Conservation (phyloP, 2,329 filamentous ascomycete species). For the Hypoxylon sp. region DNA sequence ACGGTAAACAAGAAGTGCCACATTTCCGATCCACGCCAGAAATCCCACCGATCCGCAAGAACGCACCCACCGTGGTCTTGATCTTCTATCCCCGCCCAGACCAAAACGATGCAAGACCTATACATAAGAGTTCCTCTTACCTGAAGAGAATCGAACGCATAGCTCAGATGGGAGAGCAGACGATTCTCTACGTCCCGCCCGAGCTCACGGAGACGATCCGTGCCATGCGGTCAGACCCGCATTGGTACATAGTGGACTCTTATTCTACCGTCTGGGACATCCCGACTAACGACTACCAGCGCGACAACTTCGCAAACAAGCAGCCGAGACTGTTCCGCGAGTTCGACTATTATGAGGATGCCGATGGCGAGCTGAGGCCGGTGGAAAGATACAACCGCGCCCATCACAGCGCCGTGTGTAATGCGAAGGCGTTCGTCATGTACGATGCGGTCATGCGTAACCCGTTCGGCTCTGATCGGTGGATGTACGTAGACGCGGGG, state of each 20-base stretch:
- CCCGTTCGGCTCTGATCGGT: slow-evolving; percentile 29
- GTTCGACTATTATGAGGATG: slow-evolving; percentile 28
- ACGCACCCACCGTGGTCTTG: slow-evolving; percentile 31
- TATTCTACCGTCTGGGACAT: slow-evolving; percentile 34
- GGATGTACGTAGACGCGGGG: slow-evolving; percentile 36
- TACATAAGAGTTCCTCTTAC: slow-evolving; percentile 30
- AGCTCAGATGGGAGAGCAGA: slow-evolving; percentile 31
- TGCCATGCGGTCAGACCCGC: slow-evolving; percentile 26
- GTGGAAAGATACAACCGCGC: slow-evolving; percentile 30
- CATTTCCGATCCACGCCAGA: slow-evolving; percentile 7
- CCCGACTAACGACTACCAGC: slow-evolving; percentile 32
- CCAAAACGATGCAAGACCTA: slow-evolving; percentile 21
- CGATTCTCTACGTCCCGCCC: slow-evolving; percentile 31
- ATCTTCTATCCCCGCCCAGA: slow-evolving; percentile 33
- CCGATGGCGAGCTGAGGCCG: slow-evolving; percentile 26
- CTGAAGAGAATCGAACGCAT: slow-evolving; percentile 30
- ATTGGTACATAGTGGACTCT: slow-evolving; percentile 31
- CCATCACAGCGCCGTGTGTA: slow-evolving; percentile 32
- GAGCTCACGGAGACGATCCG: slow-evolving; percentile 17
- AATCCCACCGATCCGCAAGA: slow-evolving; percentile 8
- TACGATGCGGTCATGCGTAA: slow-evolving; percentile 35
- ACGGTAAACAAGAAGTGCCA: slow-evolving; percentile 2
- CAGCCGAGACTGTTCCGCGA: slow-evolving; percentile 22
- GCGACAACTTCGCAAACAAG: slow-evolving; percentile 26
- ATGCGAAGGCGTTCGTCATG: slow-evolving; percentile 35